Base-by-base conservation (phyloP, 2,329 filamentous ascomycete genomes). In the Capronia americana region DNA sequence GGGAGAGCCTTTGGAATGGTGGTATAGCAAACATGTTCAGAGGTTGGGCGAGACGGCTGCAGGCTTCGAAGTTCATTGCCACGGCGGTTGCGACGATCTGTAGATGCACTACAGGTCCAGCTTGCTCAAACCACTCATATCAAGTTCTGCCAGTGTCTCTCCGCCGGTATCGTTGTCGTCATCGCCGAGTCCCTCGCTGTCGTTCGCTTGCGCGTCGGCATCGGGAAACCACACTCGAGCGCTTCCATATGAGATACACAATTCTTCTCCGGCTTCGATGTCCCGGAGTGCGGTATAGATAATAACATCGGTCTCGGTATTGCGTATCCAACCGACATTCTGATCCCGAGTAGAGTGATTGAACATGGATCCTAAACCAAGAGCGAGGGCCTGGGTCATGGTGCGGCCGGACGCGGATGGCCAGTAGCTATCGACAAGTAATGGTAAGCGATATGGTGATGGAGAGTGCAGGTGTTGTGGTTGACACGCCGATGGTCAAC, bases 301-400 rank as follows among this genome's bases (percentile, higher is more conserved):
- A 23, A 86, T 79, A 2, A 82, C 72, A 32, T 78, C 72, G 3
- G 74, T 75, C 2, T 76, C 72, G 1, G 81, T 63, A 70, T 86
- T 80, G 20, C 83, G 77, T 61, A 78, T 77, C 83, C 83, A 86
- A 4, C 79, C 81, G 1, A 86, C 81, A 69, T 86, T 86, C 67
- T 85, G 84, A 17, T 79, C 69, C 28, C 53, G 62, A 0, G 75
- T 76, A 1, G 82, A 84, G 71, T 86, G 84, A 66, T 86, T 86
- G 77, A 86, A 86, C 80, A 86, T 83, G 50, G 79, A 82, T 23
- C 84, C 84, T 0, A 86, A 76, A 4, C 84, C 84, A 30, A 86
- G 78, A 12, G 85, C 78, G 1, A 86, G 74, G 10, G 84, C 84
- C 74, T 86, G 84, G 77, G 78, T 62, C 74, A 77, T 64, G 70